Conservation (phyloP, 805 yeast genomes). For the Wickerhamomyces hampshirensis region DNA sequence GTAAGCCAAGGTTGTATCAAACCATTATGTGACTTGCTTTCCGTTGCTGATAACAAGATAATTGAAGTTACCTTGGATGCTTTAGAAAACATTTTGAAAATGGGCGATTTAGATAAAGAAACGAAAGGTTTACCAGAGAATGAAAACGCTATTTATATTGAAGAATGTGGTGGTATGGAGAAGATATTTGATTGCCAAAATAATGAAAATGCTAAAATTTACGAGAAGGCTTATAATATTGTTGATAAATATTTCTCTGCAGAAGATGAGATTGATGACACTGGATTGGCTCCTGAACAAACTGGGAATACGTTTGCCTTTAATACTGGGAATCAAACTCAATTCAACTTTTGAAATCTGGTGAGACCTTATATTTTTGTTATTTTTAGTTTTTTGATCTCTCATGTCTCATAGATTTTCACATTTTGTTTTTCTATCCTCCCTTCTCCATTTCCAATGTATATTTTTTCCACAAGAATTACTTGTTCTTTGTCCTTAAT, state of each 20-base stretch:
- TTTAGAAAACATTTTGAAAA: slow-evolving; percentile 84
- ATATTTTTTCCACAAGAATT: neutral
- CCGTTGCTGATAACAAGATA: slow-evolving; percentile 84
- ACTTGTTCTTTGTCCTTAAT: too few relatives aligned
- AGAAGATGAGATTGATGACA: slow-evolving; percentile 70
- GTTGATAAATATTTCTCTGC: slow-evolving; percentile 89
- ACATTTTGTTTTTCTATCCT: neutral
- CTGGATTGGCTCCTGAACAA: slow-evolving; percentile 70
- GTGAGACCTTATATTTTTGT: neutral
- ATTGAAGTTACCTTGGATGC: slow-evolving; percentile 96
- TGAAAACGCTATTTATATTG: slow-evolving; percentile 86
- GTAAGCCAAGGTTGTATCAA: slow-evolving; percentile 95
- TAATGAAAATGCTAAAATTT: slow-evolving; percentile 87
- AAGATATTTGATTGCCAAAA: slow-evolving; percentile 90
- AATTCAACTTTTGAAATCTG: slow-evolving; percentile 21
- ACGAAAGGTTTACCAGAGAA: slow-evolving; percentile 63
- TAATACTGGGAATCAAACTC: slow-evolving; percentile 57
- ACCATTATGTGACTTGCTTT: slow-evolving; percentile 90
- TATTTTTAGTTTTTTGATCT: neutral
- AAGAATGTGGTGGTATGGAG: slow-evolving; percentile 98
- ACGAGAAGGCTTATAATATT: slow-evolving; percentile 83
- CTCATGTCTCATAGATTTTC: neutral
- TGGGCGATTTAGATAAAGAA: slow-evolving; percentile 92
- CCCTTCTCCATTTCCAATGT: neutral
- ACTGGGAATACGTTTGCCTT: slow-evolving; percentile 86